phyloP scores from a whole-genome alignment of 2,329 filamentous ascomycete genomes.

The Colletotrichum cuscutae region DNA sequence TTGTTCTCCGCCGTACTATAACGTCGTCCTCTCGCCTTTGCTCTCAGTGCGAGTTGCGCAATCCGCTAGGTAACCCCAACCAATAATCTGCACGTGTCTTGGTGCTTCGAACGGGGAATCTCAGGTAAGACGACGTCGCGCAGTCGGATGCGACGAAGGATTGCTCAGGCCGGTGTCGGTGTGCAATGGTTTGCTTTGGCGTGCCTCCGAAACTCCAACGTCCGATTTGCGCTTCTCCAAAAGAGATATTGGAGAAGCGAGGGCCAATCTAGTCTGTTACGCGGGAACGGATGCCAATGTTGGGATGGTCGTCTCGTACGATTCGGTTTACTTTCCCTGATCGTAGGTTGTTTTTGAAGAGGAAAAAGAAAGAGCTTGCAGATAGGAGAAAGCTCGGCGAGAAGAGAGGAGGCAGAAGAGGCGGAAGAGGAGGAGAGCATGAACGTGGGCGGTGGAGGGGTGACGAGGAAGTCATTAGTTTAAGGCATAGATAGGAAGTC shows the following conservation, averaged over 20 bases:
- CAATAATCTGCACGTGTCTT: not conserved
- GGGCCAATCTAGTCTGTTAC: not conserved
- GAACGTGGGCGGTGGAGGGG: not conserved
- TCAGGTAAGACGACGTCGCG: constrained; percentile 9
- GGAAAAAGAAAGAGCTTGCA: not conserved
- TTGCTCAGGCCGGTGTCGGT: constrained; percentile 18
- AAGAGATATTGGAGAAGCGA: not conserved
- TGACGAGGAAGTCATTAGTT: not conserved
- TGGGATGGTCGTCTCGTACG: not conserved
- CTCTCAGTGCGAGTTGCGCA: not conserved
- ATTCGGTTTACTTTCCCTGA: not conserved
- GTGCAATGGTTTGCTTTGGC: not conserved
- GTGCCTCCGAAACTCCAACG: not conserved
- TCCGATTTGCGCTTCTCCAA: constrained; percentile 3
- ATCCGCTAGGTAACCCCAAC: not conserved
- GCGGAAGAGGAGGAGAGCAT: not conserved
- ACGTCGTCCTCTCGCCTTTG: not conserved
- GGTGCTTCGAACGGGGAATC: constrained; percentile 1
- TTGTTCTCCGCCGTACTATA: not conserved
- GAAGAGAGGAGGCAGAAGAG: not conserved
- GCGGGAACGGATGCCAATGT: not conserved
- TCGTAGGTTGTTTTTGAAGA: not conserved
- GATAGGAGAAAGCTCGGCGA: constrained; percentile 14
- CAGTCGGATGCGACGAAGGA: not conserved
- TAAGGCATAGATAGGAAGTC: constrained; percentile 8